These are phyloP conservation scores for Dimocarpus longan DNA, from an alignment of 345 rosid genomes.

Conservation along the genomic window DNA sequence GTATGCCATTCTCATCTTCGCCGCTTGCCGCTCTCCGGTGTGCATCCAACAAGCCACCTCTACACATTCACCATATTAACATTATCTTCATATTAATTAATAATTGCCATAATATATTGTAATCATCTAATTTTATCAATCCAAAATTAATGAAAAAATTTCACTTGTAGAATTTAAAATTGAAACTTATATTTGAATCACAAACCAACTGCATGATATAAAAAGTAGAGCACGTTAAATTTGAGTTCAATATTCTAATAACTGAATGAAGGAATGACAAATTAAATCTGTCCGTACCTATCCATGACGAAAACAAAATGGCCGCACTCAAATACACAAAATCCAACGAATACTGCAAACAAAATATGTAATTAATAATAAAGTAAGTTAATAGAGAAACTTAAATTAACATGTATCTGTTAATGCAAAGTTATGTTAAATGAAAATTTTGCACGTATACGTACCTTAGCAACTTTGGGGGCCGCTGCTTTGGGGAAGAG, in stretches of 20 bases:
- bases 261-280: too few species aligned
- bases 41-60: conserved; percentile 99
- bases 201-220: too few species aligned
- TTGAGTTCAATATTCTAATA: too few species aligned
- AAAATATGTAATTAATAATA: neutral
- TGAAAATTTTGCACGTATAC: conserved; percentile 1
- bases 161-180: too few species aligned
- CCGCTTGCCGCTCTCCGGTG: conserved; percentile 93
- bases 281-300: conserved; percentile 45
- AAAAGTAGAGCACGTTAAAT: too few species aligned
- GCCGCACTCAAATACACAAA: conserved; percentile 90
- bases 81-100: neutral
- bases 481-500: conserved; percentile 78
- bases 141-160: too few species aligned
- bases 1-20: conserved; percentile 94
- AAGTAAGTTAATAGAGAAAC: neutral
- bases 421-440: neutral
- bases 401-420: neutral
- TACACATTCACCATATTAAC: conserved; percentile 14
- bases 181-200: too few species aligned
- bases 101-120: too few species aligned
- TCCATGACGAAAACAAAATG: conserved; percentile 88
- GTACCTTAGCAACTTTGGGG: conserved; percentile 90
- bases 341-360: conserved; percentile 93
- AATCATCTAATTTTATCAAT: too few species aligned